Evolutionary conservation across 352 stramenopile species (phyloP), one percentile per base, ranked within the genome.

Genomic region (Phytopythium mirpurense): DNA sequence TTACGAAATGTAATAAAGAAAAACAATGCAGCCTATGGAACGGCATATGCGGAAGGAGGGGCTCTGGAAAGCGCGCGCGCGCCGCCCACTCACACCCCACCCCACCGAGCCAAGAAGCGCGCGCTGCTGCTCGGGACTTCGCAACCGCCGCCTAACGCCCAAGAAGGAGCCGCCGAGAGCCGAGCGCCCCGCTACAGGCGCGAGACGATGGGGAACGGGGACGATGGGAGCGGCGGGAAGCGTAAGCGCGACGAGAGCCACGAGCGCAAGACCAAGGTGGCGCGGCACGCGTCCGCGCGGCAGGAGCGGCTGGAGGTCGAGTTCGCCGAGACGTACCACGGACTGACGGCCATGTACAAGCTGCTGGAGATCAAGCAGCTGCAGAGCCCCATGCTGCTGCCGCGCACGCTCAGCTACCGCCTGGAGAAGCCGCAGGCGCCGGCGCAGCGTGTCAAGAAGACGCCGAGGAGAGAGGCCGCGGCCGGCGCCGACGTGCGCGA

Each of bases 281-380:
- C 75, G 51, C 73, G 73, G 16, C 69, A 68, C 23, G 57, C 76
- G n/a, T 73, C 73, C 32, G 60, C 72, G 43, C 77, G 77, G 10
- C 75, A 89, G 62, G 74, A 91, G 50, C 75, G 84, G 54, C 84
- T 90, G 68, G 78, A 89, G 59, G 64, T 78, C 34, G 83, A 94
- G 67, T 94, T 94, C 52, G 70, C 74, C n/a, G 75, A 74, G 27
- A 80, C 78, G 54, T 94, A 90, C 63, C 74, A 87, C 48, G 73
- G 63, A 3, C 65, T 87, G 53, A 94, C 82, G 53, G 66, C 79
- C 46, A 69, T 94, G 29, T 94, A 94, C 65, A 94, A 94, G 64
- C 63, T 84, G 56, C 64, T 94, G 32, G 83, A 94, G 57, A 57
- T 89, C 21, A 54, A 83, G 59, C 82, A 94, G 50, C 60, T 90